phyloP scores from a whole-genome alignment of 164 flowering plant genomes.

The Aristolochia californica region DNA sequence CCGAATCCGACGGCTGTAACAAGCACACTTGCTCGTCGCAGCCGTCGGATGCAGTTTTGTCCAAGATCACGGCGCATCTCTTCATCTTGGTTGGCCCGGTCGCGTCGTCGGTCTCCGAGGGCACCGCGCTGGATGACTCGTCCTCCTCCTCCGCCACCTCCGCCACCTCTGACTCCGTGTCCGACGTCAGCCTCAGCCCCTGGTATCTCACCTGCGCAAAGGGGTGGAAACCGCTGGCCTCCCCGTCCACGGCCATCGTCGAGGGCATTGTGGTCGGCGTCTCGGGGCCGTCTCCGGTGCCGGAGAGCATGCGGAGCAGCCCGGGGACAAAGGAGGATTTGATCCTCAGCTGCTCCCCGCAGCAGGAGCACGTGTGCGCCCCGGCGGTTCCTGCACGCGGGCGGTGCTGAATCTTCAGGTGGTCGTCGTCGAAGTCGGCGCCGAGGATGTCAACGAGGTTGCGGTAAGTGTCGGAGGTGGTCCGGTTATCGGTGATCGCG shows the following conservation, averaged over 20 bases:
- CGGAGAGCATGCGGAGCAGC: not conserved
- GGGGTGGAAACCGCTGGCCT: slow-evolving; percentile 13
- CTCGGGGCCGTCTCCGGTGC: not conserved
- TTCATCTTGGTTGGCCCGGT: not conserved
- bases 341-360: not conserved
- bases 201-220: slow-evolving; percentile 28
- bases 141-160: slow-evolving; percentile 34
- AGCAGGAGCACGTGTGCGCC: not conserved
- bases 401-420: not conserved
- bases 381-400: not conserved
- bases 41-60: not conserved
- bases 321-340: not conserved
- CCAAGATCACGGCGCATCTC: not conserved
- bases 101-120: slow-evolving; percentile 1
- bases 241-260: slow-evolving; percentile 22
- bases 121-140: slow-evolving; percentile 6
- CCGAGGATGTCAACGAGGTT: slow-evolving; percentile 42
- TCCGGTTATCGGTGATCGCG: slow-evolving; percentile 41
- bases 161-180: slow-evolving; percentile 26
- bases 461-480: slow-evolving; percentile 41
- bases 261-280: not conserved
- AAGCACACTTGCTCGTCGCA: not conserved
- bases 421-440: not conserved
- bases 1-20: not conserved
- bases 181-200: slow-evolving; percentile 39